These are phyloP conservation scores for Elaphomyces granulatus DNA, from an alignment of 495 filamentous ascomycete species.

Conservation along the genomic window DNA sequence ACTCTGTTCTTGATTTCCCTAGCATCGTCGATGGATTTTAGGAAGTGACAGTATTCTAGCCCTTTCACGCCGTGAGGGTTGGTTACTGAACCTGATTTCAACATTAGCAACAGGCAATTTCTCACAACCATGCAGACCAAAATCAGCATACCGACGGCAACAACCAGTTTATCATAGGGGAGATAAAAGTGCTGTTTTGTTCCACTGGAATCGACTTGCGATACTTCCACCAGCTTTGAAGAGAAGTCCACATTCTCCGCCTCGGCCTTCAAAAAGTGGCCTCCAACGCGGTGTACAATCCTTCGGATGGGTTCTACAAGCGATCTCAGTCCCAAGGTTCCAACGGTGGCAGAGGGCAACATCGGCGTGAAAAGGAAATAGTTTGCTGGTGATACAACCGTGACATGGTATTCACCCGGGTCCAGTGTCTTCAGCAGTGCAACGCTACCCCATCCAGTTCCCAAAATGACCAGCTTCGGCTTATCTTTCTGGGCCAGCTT, in stretches of 20 bases:
- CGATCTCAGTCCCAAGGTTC: constrained; percentile 79
- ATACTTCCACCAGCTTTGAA: constrained; percentile 75
- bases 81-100: constrained; percentile 61
- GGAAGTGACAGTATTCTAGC: constrained; percentile 82
- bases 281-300: constrained; percentile 59
- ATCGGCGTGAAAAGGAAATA: constrained; percentile 98
- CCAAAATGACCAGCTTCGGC: constrained; percentile 81
- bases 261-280: constrained; percentile 77
- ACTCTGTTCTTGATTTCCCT: constrained; percentile 76
- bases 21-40: constrained; percentile 89
- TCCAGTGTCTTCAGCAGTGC: constrained; percentile 82
- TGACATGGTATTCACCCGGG: constrained; percentile 84
- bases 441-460: constrained; percentile 91
- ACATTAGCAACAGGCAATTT: too few relatives aligned
- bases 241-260: constrained; percentile 88
- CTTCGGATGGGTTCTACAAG: constrained; percentile 85
- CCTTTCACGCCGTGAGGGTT: constrained; percentile 96
- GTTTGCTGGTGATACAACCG: constrained; percentile 83
- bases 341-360: constrained; percentile 91
- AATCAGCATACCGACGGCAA: constrained; percentile 69
- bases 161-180: constrained; percentile 96
- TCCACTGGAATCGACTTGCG: constrained; percentile 55
- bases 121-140: too few relatives aligned
- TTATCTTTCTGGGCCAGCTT: constrained; percentile 62
- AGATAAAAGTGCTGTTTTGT: constrained; percentile 72